Conservation (phyloP, 306 rosid genomes). For the Quercus suber region DNA sequence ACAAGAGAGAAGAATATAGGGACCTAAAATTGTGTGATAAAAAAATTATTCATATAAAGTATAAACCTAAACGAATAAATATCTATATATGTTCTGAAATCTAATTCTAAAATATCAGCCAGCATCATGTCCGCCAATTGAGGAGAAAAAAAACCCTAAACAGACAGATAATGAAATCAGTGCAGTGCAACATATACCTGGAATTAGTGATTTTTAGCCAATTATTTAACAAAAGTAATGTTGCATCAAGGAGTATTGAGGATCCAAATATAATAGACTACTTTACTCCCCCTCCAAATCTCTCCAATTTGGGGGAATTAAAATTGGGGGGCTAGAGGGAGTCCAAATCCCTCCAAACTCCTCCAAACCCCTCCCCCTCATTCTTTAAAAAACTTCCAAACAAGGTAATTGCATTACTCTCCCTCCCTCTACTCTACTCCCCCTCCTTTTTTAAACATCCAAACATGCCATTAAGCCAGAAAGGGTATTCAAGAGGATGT, state of each 20-base stretch:
- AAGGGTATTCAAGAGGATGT: neutral
- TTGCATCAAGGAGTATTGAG: neutral
- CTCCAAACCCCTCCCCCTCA: no score
- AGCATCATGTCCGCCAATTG: neutral
- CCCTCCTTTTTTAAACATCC: no score
- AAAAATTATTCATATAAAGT: neutral
- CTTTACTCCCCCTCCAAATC: no score
- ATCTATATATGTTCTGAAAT: neutral
- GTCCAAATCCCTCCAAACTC: no score
- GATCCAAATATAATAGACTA: no score
- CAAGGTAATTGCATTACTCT: no score
- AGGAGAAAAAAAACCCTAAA: neutral
- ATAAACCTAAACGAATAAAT: neutral
- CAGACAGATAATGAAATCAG: neutral
- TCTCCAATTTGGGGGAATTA: no score
- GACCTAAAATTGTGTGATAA: neutral
- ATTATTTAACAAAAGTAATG: conserved; percentile 6
- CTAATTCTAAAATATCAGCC: neutral
- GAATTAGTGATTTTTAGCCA: neutral
- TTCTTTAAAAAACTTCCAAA: no score
- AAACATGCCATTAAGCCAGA: no score
- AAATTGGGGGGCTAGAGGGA: no score
- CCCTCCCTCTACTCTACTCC: no score
- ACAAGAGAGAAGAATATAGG: neutral
- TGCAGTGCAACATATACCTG: neutral